Conservation (phyloP, 345 rosid species). For the Populus deltoides region DNA sequence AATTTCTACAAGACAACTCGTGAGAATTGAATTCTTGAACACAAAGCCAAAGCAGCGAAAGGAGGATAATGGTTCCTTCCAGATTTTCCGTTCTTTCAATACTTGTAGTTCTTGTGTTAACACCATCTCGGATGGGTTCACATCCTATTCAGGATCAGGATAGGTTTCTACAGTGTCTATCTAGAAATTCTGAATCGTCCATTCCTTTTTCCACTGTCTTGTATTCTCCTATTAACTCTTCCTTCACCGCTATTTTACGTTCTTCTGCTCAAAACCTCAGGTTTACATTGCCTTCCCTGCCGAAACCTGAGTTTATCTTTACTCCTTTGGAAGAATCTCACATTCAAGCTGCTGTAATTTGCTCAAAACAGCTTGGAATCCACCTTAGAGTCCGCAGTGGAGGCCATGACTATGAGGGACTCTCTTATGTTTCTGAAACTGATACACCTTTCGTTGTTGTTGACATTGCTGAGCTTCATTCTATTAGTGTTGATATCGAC, state of each 20-base stretch:
- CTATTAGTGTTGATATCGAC: constrained; percentile 15
- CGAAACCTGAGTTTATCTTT: no score
- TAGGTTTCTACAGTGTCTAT: constrained; percentile 42
- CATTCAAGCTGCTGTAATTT: constrained; percentile 21
- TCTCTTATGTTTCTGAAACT: constrained; percentile 3
- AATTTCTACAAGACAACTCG: no score
- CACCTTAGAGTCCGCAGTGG: constrained; percentile 7
- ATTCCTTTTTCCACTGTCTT: constrained; percentile 14
- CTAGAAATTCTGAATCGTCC: constrained; percentile 15
- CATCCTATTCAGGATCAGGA: constrained; percentile 37
- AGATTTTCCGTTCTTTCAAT: constrained; percentile 6
- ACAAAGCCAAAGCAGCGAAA: neutral
- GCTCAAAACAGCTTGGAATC: constrained; percentile 20
- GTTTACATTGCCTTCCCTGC: no score
- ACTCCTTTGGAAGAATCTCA: constrained; percentile 24
- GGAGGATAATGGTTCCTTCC: constrained; percentile 25
- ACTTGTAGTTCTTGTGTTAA: constrained; percentile 12
- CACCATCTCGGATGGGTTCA: constrained; percentile 3
- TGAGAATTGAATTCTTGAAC: neutral
- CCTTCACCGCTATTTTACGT: no score
- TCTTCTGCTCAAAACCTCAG: no score
- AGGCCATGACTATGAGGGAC: no score
- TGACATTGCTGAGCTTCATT: constrained; percentile 50
- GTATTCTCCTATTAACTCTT: no score
- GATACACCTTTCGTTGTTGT: constrained; percentile 49